Evolutionary conservation across 495 filamentous ascomycete species (phyloP).

Genomic region (Lasiosphaeris hirsuta): DNA sequence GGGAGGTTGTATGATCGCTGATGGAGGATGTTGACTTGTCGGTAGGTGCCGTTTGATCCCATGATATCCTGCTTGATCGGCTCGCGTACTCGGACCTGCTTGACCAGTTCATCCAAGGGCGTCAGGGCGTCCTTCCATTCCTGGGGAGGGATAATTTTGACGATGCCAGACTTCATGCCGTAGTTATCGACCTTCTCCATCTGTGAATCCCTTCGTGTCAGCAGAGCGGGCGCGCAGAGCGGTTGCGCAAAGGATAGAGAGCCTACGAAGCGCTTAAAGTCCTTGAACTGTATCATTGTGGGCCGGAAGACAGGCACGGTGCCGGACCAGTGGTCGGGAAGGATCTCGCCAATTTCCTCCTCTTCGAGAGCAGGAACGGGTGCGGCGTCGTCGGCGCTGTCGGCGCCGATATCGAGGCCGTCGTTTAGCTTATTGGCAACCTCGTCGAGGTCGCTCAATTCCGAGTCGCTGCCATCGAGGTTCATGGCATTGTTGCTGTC

Average conservation of each 20-base stretch:
- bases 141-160: slow-evolving; percentile 89
- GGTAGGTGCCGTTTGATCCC: slow-evolving; percentile 88
- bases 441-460: slow-evolving; percentile 54
- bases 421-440: slow-evolving; percentile 31
- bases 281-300: slow-evolving; percentile 89
- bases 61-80: slow-evolving; percentile 98
- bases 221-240: neutral
- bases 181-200: slow-evolving; percentile 86
- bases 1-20: slow-evolving; percentile 94
- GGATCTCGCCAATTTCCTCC: slow-evolving; percentile 68
- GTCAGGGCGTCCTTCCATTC: slow-evolving; percentile 88
- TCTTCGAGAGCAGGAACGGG: slow-evolving; percentile 32
- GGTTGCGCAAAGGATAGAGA: neutral
- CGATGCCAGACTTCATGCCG: slow-evolving; percentile 94
- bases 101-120: slow-evolving; percentile 76
- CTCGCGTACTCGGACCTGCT: slow-evolving; percentile 88
- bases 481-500: slow-evolving; percentile 51
- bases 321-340: slow-evolving; percentile 86
- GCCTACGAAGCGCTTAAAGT: slow-evolving; percentile 77
- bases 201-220: slow-evolving; percentile 27
- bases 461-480: slow-evolving; percentile 51
- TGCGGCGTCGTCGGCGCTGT: slow-evolving; percentile 22
- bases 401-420: slow-evolving; percentile 11
- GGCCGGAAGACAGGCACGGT: slow-evolving; percentile 93
- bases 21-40: slow-evolving; percentile 93